Conservation (phyloP, 768 basidiomycete species). For the Rhodotorula diobovata region DNA sequence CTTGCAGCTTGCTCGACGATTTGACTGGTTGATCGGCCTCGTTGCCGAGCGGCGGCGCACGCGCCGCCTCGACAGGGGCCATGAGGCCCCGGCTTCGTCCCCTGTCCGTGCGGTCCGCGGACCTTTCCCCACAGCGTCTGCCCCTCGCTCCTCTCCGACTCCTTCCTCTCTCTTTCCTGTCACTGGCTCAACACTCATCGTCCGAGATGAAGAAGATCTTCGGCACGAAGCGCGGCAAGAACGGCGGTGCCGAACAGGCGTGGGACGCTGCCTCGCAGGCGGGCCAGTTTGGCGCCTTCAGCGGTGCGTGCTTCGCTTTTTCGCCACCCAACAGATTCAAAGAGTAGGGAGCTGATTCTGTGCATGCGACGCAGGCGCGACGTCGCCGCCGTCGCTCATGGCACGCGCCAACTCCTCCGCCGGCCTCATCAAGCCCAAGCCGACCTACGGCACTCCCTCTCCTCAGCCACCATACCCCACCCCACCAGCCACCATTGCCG, state of each 20-base stretch:
- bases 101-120: slow-evolving; percentile 1
- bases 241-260: background rate
- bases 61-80: background rate
- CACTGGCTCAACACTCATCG: background rate
- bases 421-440: slow-evolving; percentile 5
- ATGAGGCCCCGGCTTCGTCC: background rate
- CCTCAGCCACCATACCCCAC: background rate
- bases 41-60: too few species aligned
- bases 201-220: slow-evolving; percentile 28
- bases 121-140: background rate
- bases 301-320: slow-evolving; percentile 9
- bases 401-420: background rate
- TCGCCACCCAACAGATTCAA: background rate
- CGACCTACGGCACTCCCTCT: background rate
- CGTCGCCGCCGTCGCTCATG: background rate
- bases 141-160: background rate
- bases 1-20: too few species aligned
- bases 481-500: background rate
- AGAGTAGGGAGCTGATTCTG: background rate
- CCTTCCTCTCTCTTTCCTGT: background rate
- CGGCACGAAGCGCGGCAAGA: slow-evolving; percentile 7
- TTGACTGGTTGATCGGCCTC: too few species aligned
- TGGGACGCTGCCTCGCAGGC: background rate
- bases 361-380: background rate
- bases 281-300: slow-evolving; percentile 6